These are phyloP conservation scores for Candida pseudofarinosa DNA, from an alignment of 805 yeast species.

Conservation along the genomic window DNA sequence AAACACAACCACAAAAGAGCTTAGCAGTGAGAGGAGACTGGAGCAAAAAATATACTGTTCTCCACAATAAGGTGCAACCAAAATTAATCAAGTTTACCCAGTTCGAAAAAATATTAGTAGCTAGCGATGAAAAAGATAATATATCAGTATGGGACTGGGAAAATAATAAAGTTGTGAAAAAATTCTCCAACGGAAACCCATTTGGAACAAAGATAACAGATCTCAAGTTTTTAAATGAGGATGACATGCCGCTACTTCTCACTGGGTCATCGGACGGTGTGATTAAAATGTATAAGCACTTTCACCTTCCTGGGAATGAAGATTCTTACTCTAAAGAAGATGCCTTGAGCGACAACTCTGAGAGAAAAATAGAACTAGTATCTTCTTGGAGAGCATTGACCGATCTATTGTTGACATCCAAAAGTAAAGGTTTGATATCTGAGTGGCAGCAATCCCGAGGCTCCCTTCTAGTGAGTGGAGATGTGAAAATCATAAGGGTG, in stretches of 20 bases:
- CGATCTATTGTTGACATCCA: conserved; percentile 74
- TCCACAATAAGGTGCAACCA: conserved; percentile 79
- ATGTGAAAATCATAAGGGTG: conserved; percentile 81
- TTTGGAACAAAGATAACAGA: conserved; percentile 87
- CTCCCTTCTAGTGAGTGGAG: conserved; percentile 86
- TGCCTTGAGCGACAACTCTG: conserved; percentile 5
- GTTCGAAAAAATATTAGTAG: conserved; percentile 78
- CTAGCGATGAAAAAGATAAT: conserved; percentile 80
- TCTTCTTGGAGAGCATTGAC: conserved; percentile 93
- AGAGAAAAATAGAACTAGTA: conserved; percentile 50
- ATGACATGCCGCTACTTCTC: conserved; percentile 78
- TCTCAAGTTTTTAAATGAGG: conserved; percentile 82
- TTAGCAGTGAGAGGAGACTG: conserved; percentile 82
- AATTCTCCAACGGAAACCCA: conserved; percentile 81
- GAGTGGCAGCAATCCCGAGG: conserved; percentile 99
- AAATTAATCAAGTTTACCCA: conserved; percentile 78
- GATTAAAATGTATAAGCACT: conserved; percentile 78
- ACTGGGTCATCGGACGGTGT: conserved; percentile 94
- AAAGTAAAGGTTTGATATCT: conserved; percentile 76
- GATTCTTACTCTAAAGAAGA: conserved; percentile 3
- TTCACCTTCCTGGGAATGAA: conserved; percentile 47
- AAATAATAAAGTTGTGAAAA: conserved; percentile 48
- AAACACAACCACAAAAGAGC: conserved; percentile 87
- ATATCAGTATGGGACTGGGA: conserved; percentile 90
- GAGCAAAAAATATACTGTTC: conserved; percentile 55